Evolutionary conservation across 306 rosid species (phyloP), one percentile per base, ranked within the genome.

Genomic region (Mucuna pruriens): DNA sequence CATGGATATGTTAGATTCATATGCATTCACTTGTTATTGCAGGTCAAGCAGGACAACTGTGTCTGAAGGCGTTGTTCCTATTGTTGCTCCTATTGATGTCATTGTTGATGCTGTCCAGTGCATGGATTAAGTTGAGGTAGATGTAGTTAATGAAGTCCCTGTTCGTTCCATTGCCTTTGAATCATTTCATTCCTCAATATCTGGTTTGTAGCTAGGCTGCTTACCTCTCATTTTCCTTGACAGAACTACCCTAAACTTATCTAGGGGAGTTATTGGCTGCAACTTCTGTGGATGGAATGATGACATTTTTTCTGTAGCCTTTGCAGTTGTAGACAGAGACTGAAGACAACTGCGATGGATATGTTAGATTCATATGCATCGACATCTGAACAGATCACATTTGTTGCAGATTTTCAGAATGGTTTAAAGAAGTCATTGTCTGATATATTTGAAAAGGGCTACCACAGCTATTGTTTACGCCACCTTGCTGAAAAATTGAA

Each of bases 31-130:
- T 25, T 83, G 65, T 71, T 78, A 22, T 15, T 91, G 90, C 91
- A 95, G 97, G 90, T 92, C 97, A 38, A 93, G 97, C 84, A 84
- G 97, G 89, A 93, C 97, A 84, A 95, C 99, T 51, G 90, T 87
- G 61, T 93, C 97, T 16, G 97, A 95, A 86, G 94, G 94, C 3
- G 78, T 87, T 77, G 88, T 92, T 80, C 97, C 97, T 57, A 74
- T 80, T 16, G 86, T 77, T 76, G 87, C 80, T 58, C 91, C 91
- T 61, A 38, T 82, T 45, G 89, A 87, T 74, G 78, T 48, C 25
- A 84, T 58, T 2, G 78, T 77, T 61, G 91, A 87, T 71, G 82
- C 87, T 1, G 80, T 65, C 36, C 85, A 81, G 26, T 76, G 75
- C 55, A 65, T 42, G 11, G 86, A 84, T 51, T 87, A 77, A 69